A percentile compares a stretch with the other conserved stretches of the same genome.
phyloP scores from a whole-genome alignment of 192 early-diverging fungal genomes.

The Borealophlyctis nickersoniae region DNA sequence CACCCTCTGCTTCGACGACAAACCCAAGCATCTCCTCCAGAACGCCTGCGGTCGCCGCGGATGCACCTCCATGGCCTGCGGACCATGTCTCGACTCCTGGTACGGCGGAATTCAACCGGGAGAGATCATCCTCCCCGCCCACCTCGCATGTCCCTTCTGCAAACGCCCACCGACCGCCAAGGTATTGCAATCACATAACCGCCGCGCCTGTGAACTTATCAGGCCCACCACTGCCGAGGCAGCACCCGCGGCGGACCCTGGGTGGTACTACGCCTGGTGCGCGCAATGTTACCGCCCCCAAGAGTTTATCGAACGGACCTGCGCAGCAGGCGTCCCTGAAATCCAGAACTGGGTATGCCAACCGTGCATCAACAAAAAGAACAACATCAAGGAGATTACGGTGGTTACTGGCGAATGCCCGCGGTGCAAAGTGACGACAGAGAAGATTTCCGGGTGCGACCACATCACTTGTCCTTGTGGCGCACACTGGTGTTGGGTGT shows the following conservation, averaged over 20 bases:
- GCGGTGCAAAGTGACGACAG: not conserved
- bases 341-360: not conserved
- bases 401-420: no score
- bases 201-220: not conserved
- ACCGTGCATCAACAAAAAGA: no score
- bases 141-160: not conserved
- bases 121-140: not conserved
- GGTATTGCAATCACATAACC: not conserved
- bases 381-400: no score
- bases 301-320: not conserved
- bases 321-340: not conserved
- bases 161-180: not conserved
- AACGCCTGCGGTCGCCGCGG: not conserved
- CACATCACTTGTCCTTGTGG: not conserved
- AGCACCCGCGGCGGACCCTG: not conserved
- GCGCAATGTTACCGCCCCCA: not conserved
- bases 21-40: not conserved
- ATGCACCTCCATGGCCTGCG: not conserved
- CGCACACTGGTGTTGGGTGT: not conserved
- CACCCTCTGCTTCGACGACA: slow-evolving; percentile 1
- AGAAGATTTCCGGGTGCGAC: not conserved
- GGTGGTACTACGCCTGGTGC: not conserved
- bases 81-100: not conserved
- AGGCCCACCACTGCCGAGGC: no score
- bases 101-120: not conserved